Evolutionary conservation across 2,329 filamentous ascomycete genomes (phyloP), one percentile per base, ranked within the genome.

Genomic region (Xylaria sp.): DNA sequence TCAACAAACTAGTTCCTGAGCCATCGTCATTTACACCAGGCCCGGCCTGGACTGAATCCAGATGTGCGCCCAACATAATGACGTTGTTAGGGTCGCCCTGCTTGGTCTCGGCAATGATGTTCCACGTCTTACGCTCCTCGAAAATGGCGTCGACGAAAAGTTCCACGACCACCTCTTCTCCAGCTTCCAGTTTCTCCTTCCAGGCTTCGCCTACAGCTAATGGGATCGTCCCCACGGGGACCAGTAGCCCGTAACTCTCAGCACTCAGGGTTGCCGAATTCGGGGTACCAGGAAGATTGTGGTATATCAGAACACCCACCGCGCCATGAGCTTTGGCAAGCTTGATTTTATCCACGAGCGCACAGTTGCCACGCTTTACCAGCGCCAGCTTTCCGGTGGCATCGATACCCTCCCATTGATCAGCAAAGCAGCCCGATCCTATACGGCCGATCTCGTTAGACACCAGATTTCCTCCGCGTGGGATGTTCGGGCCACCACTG

Each of bases 281-380:
- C 3, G 80, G 75, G 10, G 73, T 69, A 0, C 86, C 87, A 0
- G 83, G 78, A 2, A 78, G 80, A 68, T 90, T 88, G 81, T 92
- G 87, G 75, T 89, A 90, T 56, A 92, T 81, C 33, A 92, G 77
- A 0, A 84, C 81, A 45, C 77, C 82, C 1, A 79, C 45, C 2
- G 82, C 83, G 47, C 82, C 82, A 10, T 79, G 75, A 9, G 77
- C 74, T 73, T 77, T 80, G 31, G 82, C 82, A 4, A 83, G 75
- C 72, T 78, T 80, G 36, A 83, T 76, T 73, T 84, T 84, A 44
- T 81, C 79, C 0, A 78, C 68, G 42, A 84, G 79, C 44, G 79
- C 77, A 63, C 82, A 84, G 27, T 65, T 63, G 25, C 82, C 82
- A 9, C 82, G 79, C 77, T 82, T 82, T 17, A 84, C 74, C 15